These are phyloP conservation scores for Urtica urens DNA, from an alignment of 306 rosid species.

Conservation along the genomic window DNA sequence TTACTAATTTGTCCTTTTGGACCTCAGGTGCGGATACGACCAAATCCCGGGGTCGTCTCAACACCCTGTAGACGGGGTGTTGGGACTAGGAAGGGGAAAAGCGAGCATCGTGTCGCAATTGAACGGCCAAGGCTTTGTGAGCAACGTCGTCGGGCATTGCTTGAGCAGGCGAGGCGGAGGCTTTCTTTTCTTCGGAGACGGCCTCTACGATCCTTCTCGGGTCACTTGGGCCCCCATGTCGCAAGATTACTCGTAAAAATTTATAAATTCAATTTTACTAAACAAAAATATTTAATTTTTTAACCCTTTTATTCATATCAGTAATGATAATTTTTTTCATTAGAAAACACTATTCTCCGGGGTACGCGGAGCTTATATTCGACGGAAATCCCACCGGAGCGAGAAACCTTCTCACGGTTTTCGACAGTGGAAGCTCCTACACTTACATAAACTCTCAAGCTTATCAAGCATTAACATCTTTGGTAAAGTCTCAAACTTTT, in stretches of 20 bases:
- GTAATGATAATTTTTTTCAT: too few species aligned
- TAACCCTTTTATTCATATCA: too few species aligned
- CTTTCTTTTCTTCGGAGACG: conserved; percentile 70
- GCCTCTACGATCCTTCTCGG: conserved; percentile 38
- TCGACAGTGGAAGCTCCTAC: conserved; percentile 84
- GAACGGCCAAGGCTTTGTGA: conserved; percentile 44
- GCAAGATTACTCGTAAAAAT: conserved; percentile 43
- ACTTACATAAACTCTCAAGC: conserved; percentile 62
- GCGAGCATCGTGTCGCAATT: conserved; percentile 74
- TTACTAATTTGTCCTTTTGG: too few species aligned
- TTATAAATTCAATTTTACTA: too few species aligned
- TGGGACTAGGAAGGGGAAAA: conserved; percentile 85
- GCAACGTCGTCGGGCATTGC: conserved; percentile 79
- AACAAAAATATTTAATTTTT: too few species aligned
- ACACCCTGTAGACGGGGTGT: conserved; percentile 74
- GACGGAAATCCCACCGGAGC: conserved; percentile 52
- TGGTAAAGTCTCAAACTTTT: conserved; percentile 40
- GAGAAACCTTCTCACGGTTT: conserved; percentile 32
- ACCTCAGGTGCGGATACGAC: conserved; percentile 78
- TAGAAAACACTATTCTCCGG: conserved; percentile 85
- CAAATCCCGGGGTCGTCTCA: conserved; percentile 49
- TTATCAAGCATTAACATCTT: conserved; percentile 39
- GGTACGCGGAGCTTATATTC: conserved; percentile 50
- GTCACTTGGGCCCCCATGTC: conserved; percentile 61
- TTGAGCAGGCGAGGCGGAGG: conserved; percentile 79